Conservation (phyloP, 2,329 filamentous ascomycete genomes). For the Epichloe aotearoae region DNA sequence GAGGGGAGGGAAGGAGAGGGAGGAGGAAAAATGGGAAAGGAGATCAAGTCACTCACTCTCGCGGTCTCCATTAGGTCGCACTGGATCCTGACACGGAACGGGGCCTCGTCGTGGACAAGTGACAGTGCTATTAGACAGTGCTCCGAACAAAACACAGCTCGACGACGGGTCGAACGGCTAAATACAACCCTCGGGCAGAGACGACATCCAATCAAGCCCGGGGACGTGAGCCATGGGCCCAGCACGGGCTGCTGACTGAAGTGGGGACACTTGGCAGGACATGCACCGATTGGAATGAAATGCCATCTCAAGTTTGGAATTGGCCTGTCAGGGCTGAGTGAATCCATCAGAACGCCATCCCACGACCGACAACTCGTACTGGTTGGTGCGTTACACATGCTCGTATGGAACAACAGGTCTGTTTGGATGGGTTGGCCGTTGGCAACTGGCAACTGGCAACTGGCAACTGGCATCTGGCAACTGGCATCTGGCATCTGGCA, state of each 20-base stretch:
- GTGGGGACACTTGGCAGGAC: neutral
- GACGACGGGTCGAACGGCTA: too few species aligned
- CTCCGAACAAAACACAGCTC: too few species aligned
- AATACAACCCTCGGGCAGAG: neutral
- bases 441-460: neutral
- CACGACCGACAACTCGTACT: too few species aligned
- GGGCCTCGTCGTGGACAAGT: neutral
- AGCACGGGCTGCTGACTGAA: neutral
- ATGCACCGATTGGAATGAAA: neutral
- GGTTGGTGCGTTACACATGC: too few species aligned
- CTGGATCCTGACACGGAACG: neutral
- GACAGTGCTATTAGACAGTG: neutral
- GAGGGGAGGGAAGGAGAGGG: slow-evolving; percentile 1
- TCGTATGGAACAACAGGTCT: too few species aligned
- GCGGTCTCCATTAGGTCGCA: neutral
- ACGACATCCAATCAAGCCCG: neutral
- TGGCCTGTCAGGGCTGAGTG: too few species aligned
- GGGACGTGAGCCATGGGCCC: neutral
- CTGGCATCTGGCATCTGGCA: neutral
- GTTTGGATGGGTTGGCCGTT: neutral
- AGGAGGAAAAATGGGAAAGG: neutral
- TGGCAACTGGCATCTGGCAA: neutral
- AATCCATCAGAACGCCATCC: too few species aligned
- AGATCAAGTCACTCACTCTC: neutral
- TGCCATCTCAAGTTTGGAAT: too few species aligned